A percentile compares a stretch with the other conserved stretches of the same genome.
These are phyloP conservation scores for Babesia microti DNA, from an alignment of 169 alveolate species.

Conservation along the genomic window DNA sequence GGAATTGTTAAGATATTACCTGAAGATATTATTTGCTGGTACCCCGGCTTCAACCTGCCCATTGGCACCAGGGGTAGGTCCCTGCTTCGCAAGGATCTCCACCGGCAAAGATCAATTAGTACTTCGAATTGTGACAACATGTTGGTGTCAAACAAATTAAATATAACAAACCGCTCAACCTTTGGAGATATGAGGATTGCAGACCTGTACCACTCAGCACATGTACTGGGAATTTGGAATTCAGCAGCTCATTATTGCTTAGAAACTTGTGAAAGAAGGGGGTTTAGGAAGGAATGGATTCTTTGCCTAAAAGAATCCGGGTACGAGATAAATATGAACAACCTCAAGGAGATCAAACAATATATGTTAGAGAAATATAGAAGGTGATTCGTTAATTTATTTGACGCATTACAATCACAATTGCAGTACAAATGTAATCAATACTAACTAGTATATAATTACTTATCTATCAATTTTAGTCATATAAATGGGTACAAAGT, in stretches of 20 bases:
- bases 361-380: slow-evolving; percentile 1
- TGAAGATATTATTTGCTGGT: slow-evolving; percentile 50
- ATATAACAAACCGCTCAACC: slow-evolving; percentile 49
- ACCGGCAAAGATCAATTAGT: slow-evolving; percentile 51
- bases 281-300: slow-evolving; percentile 52
- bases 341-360: slow-evolving; percentile 40
- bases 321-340: slow-evolving; percentile 45
- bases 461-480: background rate
- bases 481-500: background rate
- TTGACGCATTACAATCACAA: background rate
- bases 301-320: slow-evolving; percentile 32
- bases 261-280: slow-evolving; percentile 53
- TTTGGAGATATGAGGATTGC: slow-evolving; percentile 61
- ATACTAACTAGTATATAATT: background rate
- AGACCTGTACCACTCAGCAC: slow-evolving; percentile 59
- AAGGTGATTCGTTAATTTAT: background rate
- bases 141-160: slow-evolving; percentile 51
- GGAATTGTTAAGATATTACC: too few species aligned
- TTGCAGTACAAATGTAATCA: background rate
- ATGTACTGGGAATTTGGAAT: slow-evolving; percentile 57
- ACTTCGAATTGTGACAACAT: slow-evolving; percentile 53
- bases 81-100: slow-evolving; percentile 53
- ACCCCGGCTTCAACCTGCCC: slow-evolving; percentile 64
- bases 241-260: slow-evolving; percentile 59
- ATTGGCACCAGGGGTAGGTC: slow-evolving; percentile 61